Percentiles rank a stretch among this genome's conserved stretches.
Evolutionary conservation across 805 yeast genomes (phyloP).

Genomic region (Kodamaea laetipori): DNA sequence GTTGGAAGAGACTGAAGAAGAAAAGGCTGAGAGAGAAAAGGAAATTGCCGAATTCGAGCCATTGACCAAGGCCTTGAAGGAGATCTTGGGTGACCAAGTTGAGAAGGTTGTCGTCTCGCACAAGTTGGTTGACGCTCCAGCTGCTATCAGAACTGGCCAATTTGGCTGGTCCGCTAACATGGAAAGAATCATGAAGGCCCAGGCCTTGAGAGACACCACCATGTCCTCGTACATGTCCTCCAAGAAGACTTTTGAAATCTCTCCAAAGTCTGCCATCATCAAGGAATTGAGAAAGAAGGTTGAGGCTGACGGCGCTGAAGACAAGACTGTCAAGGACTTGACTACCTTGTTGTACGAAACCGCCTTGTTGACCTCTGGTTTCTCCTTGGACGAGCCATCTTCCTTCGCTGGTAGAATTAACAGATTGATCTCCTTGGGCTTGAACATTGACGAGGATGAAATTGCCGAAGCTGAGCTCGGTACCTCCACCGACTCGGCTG

Average conservation of each 20-base stretch:
- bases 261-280: slow-evolving; percentile 95
- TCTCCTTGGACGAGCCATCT: slow-evolving; percentile 97
- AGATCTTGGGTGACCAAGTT: slow-evolving; percentile 95
- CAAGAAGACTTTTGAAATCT: slow-evolving; percentile 97
- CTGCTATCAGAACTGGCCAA: slow-evolving; percentile 99
- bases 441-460: slow-evolving; percentile 93
- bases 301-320: slow-evolving; percentile 95
- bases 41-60: slow-evolving; percentile 91
- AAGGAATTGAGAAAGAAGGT: slow-evolving; percentile 95
- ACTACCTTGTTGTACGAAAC: slow-evolving; percentile 96
- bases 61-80: slow-evolving; percentile 94
- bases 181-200: slow-evolving; percentile 99
- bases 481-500: slow-evolving; percentile 47
- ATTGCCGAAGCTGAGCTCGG: slow-evolving; percentile 52
- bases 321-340: slow-evolving; percentile 96
- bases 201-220: slow-evolving; percentile 97
- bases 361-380: slow-evolving; percentile 97
- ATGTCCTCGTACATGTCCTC: slow-evolving; percentile 99
- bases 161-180: slow-evolving; percentile 99
- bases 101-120: slow-evolving; percentile 99
- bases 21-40: slow-evolving; percentile 90
- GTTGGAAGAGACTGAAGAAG: slow-evolving; percentile 97
- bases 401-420: slow-evolving; percentile 97
- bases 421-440: slow-evolving; percentile 96
- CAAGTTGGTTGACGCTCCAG: slow-evolving; percentile 97